A percentile compares a stretch with the other conserved stretches of the same genome.
Conservation (phyloP, 2,329 filamentous ascomycete genomes). For the Hymenoscyphus salicellus region DNA sequence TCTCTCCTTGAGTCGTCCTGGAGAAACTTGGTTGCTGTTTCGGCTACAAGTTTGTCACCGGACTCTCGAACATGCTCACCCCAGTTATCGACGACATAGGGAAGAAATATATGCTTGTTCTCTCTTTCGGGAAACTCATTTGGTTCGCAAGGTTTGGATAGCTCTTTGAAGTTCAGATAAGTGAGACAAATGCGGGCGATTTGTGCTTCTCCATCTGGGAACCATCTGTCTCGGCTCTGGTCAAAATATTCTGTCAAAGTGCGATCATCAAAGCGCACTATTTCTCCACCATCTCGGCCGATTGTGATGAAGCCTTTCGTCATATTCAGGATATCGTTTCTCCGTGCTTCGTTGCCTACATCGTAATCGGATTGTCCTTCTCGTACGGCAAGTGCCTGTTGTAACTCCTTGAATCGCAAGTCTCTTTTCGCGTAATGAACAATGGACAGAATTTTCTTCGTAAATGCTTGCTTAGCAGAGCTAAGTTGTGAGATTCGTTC, state of each 20-base stretch:
- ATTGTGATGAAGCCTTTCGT: slow-evolving; percentile 21
- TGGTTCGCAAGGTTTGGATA: slow-evolving; percentile 14
- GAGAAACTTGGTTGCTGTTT: slow-evolving; percentile 16
- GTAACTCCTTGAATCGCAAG: slow-evolving; percentile 33
- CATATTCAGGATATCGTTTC: slow-evolving; percentile 20
- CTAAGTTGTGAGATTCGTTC: not conserved
- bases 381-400: slow-evolving; percentile 36
- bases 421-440: slow-evolving; percentile 32
- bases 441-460: slow-evolving; percentile 32
- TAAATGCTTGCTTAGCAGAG: not conserved
- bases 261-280: slow-evolving; percentile 17
- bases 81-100: slow-evolving; percentile 31
- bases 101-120: slow-evolving; percentile 22
- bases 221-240: slow-evolving; percentile 12
- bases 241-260: slow-evolving; percentile 20
- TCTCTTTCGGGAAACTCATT: slow-evolving; percentile 20
- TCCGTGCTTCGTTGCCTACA: slow-evolving; percentile 14
- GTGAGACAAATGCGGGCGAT: slow-evolving; percentile 17
- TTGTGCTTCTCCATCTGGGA: slow-evolving; percentile 13
- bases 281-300: slow-evolving; percentile 13
- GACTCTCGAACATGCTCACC: slow-evolving; percentile 24
- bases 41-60: slow-evolving; percentile 9
- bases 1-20: slow-evolving; percentile 15
- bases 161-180: slow-evolving; percentile 16
- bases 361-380: slow-evolving; percentile 15